phyloP scores from a whole-genome alignment of 106 monocot species.

The Alisma plantagoaquatica region DNA sequence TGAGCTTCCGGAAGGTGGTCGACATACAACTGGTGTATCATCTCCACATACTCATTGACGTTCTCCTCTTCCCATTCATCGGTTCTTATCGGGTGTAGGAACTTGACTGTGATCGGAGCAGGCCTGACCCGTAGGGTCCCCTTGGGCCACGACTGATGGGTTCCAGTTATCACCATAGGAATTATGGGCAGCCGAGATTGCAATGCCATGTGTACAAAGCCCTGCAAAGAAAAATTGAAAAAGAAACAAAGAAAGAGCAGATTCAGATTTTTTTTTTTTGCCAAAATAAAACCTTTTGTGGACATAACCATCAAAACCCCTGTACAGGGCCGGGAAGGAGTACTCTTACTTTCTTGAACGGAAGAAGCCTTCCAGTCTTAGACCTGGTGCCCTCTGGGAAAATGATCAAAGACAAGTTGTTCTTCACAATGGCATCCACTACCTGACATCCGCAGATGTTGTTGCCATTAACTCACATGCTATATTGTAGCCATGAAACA shows the following conservation, averaged over 20 bases:
- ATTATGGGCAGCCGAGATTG: constrained; percentile 41
- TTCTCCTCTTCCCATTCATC: constrained; percentile 34
- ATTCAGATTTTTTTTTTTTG: neutral
- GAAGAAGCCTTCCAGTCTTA: constrained; percentile 46
- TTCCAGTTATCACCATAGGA: constrained; percentile 42
- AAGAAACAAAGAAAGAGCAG: neutral
- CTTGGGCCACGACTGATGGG: constrained; percentile 62
- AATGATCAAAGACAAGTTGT: constrained; percentile 55
- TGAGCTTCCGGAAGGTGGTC: constrained; percentile 26
- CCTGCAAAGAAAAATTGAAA: constrained; percentile 16
- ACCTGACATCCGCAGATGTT: constrained; percentile 28
- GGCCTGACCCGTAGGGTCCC: constrained; percentile 47
- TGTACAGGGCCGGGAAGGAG: neutral
- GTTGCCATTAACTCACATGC: too few species aligned
- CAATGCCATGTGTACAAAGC: constrained; percentile 47
- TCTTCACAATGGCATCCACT: constrained; percentile 25
- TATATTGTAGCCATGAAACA: neutral
- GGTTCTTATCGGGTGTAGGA: constrained; percentile 50
- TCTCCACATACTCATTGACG: constrained; percentile 35
- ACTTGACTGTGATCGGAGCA: constrained; percentile 41
- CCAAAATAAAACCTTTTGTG: too few species aligned
- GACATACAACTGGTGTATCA: constrained; percentile 34
- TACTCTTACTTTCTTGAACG: constrained; percentile 67
- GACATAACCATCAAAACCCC: too few species aligned
- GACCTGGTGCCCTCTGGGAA: constrained; percentile 70